Conservation (phyloP, 306 rosid species). For the Purshia tridentata region DNA sequence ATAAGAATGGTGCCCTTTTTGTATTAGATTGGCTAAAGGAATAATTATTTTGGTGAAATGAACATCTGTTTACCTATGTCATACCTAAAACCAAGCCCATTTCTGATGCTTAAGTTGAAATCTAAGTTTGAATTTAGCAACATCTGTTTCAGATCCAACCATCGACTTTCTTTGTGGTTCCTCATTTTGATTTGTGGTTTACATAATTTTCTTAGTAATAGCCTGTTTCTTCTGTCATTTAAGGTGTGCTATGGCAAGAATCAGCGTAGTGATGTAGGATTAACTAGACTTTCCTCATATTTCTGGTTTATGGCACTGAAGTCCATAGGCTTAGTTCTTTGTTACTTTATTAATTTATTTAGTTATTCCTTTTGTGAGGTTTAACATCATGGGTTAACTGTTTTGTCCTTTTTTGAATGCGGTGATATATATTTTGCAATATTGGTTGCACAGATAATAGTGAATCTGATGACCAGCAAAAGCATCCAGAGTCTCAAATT, state of each 20-base stretch:
- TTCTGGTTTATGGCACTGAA: slow-evolving; percentile 1
- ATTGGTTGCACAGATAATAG: slow-evolving; percentile 58
- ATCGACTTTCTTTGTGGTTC: slow-evolving; percentile 1
- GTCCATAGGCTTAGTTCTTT: not conserved
- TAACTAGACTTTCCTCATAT: not conserved
- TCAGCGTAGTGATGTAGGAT: not conserved
- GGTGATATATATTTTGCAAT: slow-evolving; percentile 12
- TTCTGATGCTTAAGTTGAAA: not conserved
- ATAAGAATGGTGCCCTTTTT: not conserved
- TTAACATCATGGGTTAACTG: not conserved
- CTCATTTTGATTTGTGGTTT: not conserved
- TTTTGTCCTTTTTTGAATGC: slow-evolving; percentile 12
- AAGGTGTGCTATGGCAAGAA: not conserved
- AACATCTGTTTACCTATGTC: not conserved
- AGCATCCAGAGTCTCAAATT: slow-evolving; percentile 53
- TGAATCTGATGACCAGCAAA: slow-evolving; percentile 62
- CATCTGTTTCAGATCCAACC: not conserved
- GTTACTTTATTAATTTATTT: not conserved
- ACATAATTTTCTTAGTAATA: not conserved
- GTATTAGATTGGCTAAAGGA: not conserved
- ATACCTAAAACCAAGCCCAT: not conserved
- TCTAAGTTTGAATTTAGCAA: not conserved
- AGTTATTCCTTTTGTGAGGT: slow-evolving; percentile 17
- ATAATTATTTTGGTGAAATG: not conserved
- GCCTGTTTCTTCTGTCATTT: not conserved